Evolutionary conservation across 208 protist genomes (phyloP), one percentile per base, ranked within the genome.

Genomic region (Cochliopodium minus): DNA sequence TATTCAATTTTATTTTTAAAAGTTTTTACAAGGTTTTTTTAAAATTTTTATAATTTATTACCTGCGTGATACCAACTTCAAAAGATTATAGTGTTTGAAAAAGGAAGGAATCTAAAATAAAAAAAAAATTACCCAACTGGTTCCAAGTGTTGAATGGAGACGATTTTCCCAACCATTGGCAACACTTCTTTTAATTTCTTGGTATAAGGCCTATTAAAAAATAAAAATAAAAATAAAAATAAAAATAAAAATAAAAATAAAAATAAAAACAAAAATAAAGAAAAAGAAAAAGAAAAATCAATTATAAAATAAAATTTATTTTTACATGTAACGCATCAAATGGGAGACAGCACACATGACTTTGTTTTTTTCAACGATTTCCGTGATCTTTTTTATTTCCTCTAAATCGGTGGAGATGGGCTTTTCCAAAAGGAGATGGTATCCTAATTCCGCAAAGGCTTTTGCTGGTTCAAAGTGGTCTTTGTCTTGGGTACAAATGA

Each of bases 131-230:
- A n/a, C n/a, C n/a, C n/a, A 13, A 54, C 49, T 5, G 49, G 49
- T 17, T 54, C 49, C 22, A 54, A 54, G 40, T 54, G 49, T 54
- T 54, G 49, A n/a, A 54, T 40, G 28, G 36, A 25, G 2, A 54
- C 29, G 28, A 54, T 40, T 15, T 39, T 15, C 29, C 49, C 49
- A 29, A 54, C 32, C 1, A 2, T 7, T 13, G 25, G 10, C 6
- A 54, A 2, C 29, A 54, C 5, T 40, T 54, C 22, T 22, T 54
- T 54, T 20, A 40, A 13, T 13, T 10, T 4, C 40, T 54, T 29
- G 5, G 49, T 54, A 28, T n/a, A n/a, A n/a, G n/a, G n/a, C n/a
- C n/a, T n/a, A n/a, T n/a, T n/a, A n/a, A n/a, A n/a, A n/a, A n/a
- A n/a, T n/a, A n/a, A n/a, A n/a, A n/a, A n/a, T n/a, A n/a, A 43